Conservation (phyloP, 225 moss, liverwort and hornwort genomes). For the Anthoceros angustus region DNA sequence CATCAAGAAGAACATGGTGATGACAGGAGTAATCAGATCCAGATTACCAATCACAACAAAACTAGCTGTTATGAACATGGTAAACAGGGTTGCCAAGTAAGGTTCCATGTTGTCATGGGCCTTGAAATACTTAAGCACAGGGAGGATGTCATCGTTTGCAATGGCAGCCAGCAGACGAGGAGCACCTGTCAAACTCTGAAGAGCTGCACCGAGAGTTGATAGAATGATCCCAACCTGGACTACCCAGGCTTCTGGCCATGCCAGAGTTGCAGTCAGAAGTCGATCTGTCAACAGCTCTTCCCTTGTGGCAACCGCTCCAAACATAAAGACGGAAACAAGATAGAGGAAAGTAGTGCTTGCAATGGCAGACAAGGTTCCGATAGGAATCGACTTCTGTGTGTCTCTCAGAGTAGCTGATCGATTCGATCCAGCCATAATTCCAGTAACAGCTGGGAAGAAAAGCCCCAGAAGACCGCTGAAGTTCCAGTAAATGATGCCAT, state of each 20-base stretch:
- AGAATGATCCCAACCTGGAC: constrained; percentile 98
- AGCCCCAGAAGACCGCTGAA: constrained; percentile 91
- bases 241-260: constrained; percentile 89
- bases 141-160: constrained; percentile 92
- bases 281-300: constrained; percentile 80
- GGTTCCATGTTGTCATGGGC: constrained; percentile 84
- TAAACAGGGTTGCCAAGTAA: constrained; percentile 81
- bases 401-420: constrained; percentile 90
- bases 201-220: constrained; percentile 94
- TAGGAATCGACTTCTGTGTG: constrained; percentile 89
- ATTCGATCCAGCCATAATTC: constrained; percentile 99
- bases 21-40: constrained; percentile 85
- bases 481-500: constrained; percentile 82
- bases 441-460: constrained; percentile 98
- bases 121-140: constrained; percentile 90
- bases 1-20: constrained; percentile 97
- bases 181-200: constrained; percentile 97
- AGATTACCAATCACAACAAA: constrained; percentile 97
- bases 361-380: constrained; percentile 91
- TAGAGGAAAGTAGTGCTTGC: constrained; percentile 75
- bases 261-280: constrained; percentile 89
- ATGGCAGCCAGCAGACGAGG: constrained; percentile 92
- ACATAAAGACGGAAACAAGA: constrained; percentile 77
- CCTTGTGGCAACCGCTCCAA: constrained; percentile 89
- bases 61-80: constrained; percentile 91